Base-by-base conservation (phyloP, 2,329 filamentous ascomycete species). In the Ophiostoma fasciatum region DNA sequence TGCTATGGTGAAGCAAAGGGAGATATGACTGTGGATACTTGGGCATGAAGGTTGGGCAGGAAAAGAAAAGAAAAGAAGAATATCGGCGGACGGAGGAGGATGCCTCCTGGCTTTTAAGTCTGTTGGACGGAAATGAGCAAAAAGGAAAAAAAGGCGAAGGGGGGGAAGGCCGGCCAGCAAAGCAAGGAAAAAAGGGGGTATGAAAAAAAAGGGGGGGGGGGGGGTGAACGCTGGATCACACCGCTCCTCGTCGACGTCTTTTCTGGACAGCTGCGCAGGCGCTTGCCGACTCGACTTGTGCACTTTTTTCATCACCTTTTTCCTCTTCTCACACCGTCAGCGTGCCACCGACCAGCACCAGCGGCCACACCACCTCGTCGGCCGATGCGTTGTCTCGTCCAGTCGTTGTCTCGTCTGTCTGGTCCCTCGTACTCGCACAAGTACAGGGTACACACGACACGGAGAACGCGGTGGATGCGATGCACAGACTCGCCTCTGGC, bases 1-100 rank as follows among this genome's bases (percentile, higher is more conserved):
- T n/a, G n/a, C n/a, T n/a, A n/a, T n/a, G n/a, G n/a, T n/a, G n/a
- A n/a, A n/a, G n/a, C n/a, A n/a, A n/a, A n/a, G 12, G 22, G 26
- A 28, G 21, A 22, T 30, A 21, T 35, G 37, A 25, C 13, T 27
- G 33, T 44, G 40, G 37, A 37, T 42, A 33, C 36, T 54, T 55
- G 50, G 51, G 50, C 45, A 44, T 38, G 41, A 46, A 36, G 33
- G 28, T 48, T 50, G 50, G 46, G 50, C 48, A 50, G 50, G 49
- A 50, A 48, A 29, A 38, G 31, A 32, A 31, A 26, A 31, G 33
- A 40, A 28, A 22, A 36, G 33, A 25, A 45, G 38, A 15, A 39
- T n/a, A n/a, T 20, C 30, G 36, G 31, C 34, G 42, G 43, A 46
- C 42, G 45, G 46, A 43, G 47, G 46, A 39, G 46, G 42, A 36